A percentile compares a stretch with the other conserved stretches of the same genome.
These are phyloP conservation scores for Pythium vanterpoolii DNA, from an alignment of 352 stramenopile species.

Conservation along the genomic window DNA sequence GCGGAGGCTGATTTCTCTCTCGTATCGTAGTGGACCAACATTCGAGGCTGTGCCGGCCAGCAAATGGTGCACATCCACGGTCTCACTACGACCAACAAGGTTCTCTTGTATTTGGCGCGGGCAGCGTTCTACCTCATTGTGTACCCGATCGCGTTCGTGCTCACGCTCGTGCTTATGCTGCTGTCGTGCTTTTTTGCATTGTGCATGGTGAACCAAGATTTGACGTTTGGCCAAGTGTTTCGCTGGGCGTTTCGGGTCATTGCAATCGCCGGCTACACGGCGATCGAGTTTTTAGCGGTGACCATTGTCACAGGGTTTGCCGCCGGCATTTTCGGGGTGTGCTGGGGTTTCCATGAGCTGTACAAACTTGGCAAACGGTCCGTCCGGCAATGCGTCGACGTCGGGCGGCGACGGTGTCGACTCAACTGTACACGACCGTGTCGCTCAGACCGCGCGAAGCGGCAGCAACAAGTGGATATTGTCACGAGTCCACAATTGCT, in stretches of 20 bases:
- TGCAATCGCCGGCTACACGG: constrained; percentile 15
- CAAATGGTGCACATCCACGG: constrained; percentile 28
- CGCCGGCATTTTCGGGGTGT: constrained; percentile 13
- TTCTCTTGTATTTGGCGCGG: background rate
- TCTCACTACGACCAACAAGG: background rate
- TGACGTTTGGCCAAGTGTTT: constrained; percentile 16
- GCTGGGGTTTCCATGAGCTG: constrained; percentile 14
- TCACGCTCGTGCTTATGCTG: constrained; percentile 11
- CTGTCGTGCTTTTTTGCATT: constrained; percentile 9
- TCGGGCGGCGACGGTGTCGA: background rate
- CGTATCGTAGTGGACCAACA: constrained; percentile 17
- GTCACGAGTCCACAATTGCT: constrained; percentile 3
- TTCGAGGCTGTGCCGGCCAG: constrained; percentile 13
- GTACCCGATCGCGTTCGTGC: constrained; percentile 17
- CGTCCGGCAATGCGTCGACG: constrained; percentile 1
- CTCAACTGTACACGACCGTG: background rate
- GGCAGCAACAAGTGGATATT: constrained; percentile 1
- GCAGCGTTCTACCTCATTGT: background rate
- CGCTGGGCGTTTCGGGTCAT: constrained; percentile 17
- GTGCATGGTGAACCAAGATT: constrained; percentile 7
- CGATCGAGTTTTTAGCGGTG: constrained; percentile 14
- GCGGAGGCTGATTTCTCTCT: background rate
- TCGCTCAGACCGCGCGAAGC: background rate
- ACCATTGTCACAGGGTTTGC: constrained; percentile 15
- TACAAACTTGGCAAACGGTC: constrained; percentile 21